Conservation (phyloP, 2,329 filamentous ascomycete species). For the Tolypocladium endophyticum region DNA sequence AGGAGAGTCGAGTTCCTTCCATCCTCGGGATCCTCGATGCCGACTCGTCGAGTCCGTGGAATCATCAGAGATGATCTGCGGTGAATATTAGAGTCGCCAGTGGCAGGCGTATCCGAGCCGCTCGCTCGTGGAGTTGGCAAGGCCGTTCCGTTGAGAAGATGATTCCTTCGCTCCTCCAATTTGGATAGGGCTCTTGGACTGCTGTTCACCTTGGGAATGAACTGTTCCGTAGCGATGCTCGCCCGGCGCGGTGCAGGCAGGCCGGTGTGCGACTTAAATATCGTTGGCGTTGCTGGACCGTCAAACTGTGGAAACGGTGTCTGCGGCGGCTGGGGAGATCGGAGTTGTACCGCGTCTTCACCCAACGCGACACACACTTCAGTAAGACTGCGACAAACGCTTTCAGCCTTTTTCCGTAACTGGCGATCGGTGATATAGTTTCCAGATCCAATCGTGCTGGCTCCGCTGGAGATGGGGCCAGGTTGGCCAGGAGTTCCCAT, state of each 20-base stretch:
- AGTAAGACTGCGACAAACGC: constrained; percentile 83
- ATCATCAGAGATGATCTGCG: constrained; percentile 45
- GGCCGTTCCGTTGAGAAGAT: constrained; percentile 31
- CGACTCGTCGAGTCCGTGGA: constrained; percentile 33
- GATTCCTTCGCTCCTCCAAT: constrained; percentile 42
- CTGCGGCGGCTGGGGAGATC: constrained; percentile 4
- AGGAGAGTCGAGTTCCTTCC: constrained; percentile 38
- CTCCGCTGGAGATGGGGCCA: constrained; percentile 56
- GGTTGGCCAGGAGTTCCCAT: constrained; percentile 63
- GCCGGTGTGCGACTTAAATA: constrained; percentile 28
- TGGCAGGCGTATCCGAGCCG: constrained; percentile 26
- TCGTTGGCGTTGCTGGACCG: constrained; percentile 31
- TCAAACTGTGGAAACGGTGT: constrained; percentile 11
- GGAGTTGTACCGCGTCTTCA: constrained; percentile 34
- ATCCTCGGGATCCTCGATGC: constrained; percentile 40
- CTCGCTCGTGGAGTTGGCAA: constrained; percentile 34
- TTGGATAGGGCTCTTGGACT: constrained; percentile 39
- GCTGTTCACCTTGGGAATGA: constrained; percentile 23
- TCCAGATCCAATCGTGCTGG: constrained; percentile 47
- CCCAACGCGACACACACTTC: constrained; percentile 82
- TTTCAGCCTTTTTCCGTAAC: constrained; percentile 80
- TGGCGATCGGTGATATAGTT: constrained; percentile 64
- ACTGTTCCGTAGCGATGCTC: constrained; percentile 30
- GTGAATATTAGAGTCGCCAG: constrained; percentile 23
- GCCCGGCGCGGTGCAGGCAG: constrained; percentile 27